Conservation (phyloP, 768 basidiomycete species). For the Mycena leptocephala region DNA sequence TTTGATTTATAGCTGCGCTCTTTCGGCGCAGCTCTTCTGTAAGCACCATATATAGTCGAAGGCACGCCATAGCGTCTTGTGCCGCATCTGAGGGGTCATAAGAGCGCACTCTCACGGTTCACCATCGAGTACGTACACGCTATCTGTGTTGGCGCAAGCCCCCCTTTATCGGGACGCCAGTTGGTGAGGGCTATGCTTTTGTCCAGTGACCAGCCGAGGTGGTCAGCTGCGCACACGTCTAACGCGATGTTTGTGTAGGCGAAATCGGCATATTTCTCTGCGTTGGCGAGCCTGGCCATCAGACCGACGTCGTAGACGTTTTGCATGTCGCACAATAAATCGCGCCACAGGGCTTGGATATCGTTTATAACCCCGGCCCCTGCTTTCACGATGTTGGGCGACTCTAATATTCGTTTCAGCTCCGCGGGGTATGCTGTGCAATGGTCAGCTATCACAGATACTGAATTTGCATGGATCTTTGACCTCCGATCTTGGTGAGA, state of each 20-base stretch:
- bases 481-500: background rate
- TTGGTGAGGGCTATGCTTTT: background rate
- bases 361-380: background rate
- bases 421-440: background rate
- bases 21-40: background rate
- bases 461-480: background rate
- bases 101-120: background rate
- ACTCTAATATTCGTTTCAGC: background rate
- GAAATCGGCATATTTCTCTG: background rate
- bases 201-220: background rate
- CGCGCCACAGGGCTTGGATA: background rate
- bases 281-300: background rate
- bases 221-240: background rate
- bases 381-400: background rate
- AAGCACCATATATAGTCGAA: background rate
- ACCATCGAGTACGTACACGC: background rate
- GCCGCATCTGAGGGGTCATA: background rate
- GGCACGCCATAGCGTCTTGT: background rate
- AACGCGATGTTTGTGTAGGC: background rate
- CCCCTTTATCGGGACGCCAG: background rate
- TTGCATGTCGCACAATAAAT: background rate
- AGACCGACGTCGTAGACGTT: background rate
- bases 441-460: background rate
- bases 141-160: background rate
- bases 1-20: rapidly evolving